Evolutionary conservation across 176 grass and related monocot species (phyloP), one percentile per base, ranked within the genome.

Genomic region (Aegilops longissima): DNA sequence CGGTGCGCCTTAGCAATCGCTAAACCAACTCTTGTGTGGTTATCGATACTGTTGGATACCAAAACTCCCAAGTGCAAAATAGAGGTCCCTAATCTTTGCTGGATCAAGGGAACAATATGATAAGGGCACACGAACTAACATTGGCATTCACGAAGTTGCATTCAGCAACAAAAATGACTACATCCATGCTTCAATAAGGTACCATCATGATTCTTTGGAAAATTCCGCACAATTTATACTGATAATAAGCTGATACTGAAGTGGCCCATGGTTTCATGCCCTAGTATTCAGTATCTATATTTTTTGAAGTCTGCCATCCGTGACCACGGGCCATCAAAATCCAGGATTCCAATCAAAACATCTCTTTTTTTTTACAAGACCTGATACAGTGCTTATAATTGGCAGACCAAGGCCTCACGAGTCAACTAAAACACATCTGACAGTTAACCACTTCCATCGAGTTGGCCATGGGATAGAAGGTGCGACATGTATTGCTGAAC

Each of bases 401-500:
- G 33, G 49, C 29, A 13, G 12, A 20, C 20, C 35, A 45, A 47
- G 40, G n/a, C 42, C 29, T 78, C 44, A 65, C 17, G 8, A 73
- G 61, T 63, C 16, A 84, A 64, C 23, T 23, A 13, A 61, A 40
- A 9, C 31, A 84, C 70, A 75, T 44, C 39, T 24, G 20, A 33
- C 25, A 84, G 21, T 77, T 91, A 95, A 71, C 90, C 92, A 2
- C 82, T 91, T 80, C 95, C 90, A 29, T 93, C 88, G 7, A 93
- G 79, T 73, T 93, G 95, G 21, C 90, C 95, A 66, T 91, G 92
- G 81, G 92, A 97, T 45, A 97, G 90, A 80, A 97, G 90, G 70
- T 95, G 95, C 14, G 95, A 89, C 90, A 97, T 89, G 34, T 97
- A 93, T 97, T 97, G 92, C 92, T 97, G 90, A 84, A 86, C 81